A percentile compares a stretch with the other conserved stretches of the same genome.
phyloP scores from a whole-genome alignment of 352 stramenopile genomes.

The Pythium coloratum region DNA sequence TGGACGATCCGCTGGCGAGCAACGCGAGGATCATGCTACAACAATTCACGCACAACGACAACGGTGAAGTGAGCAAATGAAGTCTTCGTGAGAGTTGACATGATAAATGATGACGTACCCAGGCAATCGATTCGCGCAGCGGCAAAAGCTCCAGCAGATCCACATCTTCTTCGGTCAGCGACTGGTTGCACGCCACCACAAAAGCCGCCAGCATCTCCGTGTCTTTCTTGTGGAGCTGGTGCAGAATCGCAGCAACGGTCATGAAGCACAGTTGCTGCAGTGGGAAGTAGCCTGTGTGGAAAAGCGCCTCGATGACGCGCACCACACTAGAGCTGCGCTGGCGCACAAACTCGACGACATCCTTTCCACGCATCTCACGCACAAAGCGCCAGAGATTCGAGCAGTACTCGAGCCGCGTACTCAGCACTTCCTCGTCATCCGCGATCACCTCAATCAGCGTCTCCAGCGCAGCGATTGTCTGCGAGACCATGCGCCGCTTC shows the following conservation, averaged over 20 bases:
- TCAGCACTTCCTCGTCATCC: slow-evolving; percentile 37
- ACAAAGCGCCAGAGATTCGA: slow-evolving; percentile 39
- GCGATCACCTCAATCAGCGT: slow-evolving; percentile 32
- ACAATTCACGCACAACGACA: background rate
- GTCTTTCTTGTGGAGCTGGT: slow-evolving; percentile 35
- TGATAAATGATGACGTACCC: slow-evolving; percentile 29
- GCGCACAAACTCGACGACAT: slow-evolving; percentile 34
- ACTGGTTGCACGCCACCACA: slow-evolving; percentile 24
- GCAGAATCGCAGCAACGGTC: slow-evolving; percentile 40
- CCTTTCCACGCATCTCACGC: slow-evolving; percentile 17
- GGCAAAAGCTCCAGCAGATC: slow-evolving; percentile 38
- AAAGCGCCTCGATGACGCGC: slow-evolving; percentile 41
- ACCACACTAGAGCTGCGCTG: slow-evolving; percentile 26
- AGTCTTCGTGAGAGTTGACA: background rate
- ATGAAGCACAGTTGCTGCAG: slow-evolving; percentile 67
- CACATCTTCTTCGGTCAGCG: slow-evolving; percentile 24
- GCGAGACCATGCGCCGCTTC: slow-evolving; percentile 21
- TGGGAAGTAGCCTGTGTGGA: slow-evolving; percentile 61
- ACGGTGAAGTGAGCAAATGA: background rate
- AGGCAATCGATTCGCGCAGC: slow-evolving; percentile 37
- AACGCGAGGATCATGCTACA: slow-evolving; percentile 29
- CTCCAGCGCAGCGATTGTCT: slow-evolving; percentile 25
- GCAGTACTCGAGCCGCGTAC: slow-evolving; percentile 39
- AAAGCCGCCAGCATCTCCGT: slow-evolving; percentile 21
- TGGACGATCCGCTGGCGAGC: slow-evolving; percentile 29